Conservation (phyloP, 164 flowering plant genomes). For the Magnolia changhungtana region DNA sequence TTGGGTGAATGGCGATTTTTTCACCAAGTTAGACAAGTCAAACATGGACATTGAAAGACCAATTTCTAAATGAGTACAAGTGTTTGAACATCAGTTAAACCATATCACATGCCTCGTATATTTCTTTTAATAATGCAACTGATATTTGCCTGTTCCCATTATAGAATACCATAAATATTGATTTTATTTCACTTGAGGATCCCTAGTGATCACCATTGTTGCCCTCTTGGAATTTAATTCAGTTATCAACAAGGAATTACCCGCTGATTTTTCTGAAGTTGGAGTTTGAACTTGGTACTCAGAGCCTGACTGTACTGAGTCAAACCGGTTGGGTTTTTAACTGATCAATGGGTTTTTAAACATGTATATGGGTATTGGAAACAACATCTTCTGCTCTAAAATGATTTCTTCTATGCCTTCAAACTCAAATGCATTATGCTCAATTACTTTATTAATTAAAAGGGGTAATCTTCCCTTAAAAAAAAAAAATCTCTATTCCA, state of each 20-base stretch:
- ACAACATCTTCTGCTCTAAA: background rate
- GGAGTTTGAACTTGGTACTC: background rate
- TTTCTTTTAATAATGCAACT: too few relatives aligned
- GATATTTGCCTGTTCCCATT: too few relatives aligned
- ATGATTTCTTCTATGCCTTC: background rate
- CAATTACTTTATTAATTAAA: background rate
- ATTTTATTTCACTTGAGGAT: too few relatives aligned
- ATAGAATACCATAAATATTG: too few relatives aligned
- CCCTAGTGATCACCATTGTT: background rate
- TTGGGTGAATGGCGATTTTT: too few relatives aligned
- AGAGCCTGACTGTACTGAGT: background rate
- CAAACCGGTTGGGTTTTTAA: background rate
- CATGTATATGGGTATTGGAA: background rate
- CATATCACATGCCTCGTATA: too few relatives aligned
- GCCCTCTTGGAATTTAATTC: background rate
- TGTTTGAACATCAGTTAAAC: too few relatives aligned
- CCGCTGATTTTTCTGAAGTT: background rate
- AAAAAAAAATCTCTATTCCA: background rate
- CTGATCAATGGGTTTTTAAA: background rate
- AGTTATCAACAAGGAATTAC: background rate
- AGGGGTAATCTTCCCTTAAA: too few relatives aligned
- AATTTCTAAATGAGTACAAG: too few relatives aligned
- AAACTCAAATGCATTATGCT: background rate
- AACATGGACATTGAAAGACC: too few relatives aligned
- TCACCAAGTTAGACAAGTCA: too few relatives aligned